Evolutionary conservation across 148 eudicot species (phyloP).

Genomic region (Dianthus caryophyllus): DNA sequence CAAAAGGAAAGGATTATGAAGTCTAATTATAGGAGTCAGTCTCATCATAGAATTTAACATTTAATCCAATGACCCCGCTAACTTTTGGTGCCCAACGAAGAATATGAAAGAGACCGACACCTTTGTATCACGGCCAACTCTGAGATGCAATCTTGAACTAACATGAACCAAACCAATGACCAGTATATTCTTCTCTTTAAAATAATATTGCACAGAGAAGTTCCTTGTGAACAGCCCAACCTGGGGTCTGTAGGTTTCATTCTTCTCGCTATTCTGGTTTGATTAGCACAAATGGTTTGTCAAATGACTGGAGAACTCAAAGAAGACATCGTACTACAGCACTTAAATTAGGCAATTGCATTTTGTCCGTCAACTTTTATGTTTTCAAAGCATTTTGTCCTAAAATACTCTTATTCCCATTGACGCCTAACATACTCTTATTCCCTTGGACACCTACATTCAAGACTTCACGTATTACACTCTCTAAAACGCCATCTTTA

Average conservation of each 20-base stretch:
- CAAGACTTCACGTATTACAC: too few species aligned
- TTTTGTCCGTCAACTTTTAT: conserved; percentile 4
- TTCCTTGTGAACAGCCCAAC: conserved; percentile 35
- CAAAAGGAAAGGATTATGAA: too few species aligned
- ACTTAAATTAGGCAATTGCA: not conserved
- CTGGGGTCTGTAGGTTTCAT: conserved; percentile 28
- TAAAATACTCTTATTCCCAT: not conserved
- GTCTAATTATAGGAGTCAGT: too few species aligned
- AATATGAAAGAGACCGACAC: conserved; percentile 24
- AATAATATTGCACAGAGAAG: conserved; percentile 31
- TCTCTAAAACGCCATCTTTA: not conserved
- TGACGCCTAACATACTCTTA: not conserved
- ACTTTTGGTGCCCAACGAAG: not conserved
- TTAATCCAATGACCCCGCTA: not conserved
- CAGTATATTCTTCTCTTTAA: conserved; percentile 38
- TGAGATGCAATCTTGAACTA: conserved; percentile 37
- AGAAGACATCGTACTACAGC: not conserved
- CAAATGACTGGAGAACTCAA: conserved; percentile 17
- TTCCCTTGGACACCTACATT: not conserved
- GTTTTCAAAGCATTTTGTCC: not conserved
- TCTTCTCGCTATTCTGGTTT: conserved; percentile 39
- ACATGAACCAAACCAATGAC: conserved; percentile 28
- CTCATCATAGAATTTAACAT: too few species aligned
- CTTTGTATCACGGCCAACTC: conserved; percentile 38
- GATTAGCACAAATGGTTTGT: conserved; percentile 24